phyloP scores from a whole-genome alignment of 2,329 filamentous ascomycete genomes.

The Trematosphaeria pertusa region DNA sequence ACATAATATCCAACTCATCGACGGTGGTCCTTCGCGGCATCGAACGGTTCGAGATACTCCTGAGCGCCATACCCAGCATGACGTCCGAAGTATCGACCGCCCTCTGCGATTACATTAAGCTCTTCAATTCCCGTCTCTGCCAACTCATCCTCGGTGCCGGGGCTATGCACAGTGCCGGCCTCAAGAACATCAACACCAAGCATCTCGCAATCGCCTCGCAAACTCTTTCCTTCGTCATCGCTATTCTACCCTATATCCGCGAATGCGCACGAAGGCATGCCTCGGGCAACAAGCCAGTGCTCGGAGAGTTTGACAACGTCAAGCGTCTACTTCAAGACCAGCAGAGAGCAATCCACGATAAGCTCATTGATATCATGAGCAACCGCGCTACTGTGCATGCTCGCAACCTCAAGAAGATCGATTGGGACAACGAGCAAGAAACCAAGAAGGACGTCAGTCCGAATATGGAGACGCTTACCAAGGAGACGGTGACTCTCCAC shows the following conservation, averaged over 20 bases:
- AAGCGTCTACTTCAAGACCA: constrained; percentile 86
- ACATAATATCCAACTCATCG: constrained; percentile 84
- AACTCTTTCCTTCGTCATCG: constrained; percentile 84
- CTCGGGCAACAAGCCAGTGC: constrained; percentile 53
- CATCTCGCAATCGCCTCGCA: constrained; percentile 92
- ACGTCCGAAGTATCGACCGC: constrained; percentile 80
- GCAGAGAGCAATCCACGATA: constrained; percentile 88
- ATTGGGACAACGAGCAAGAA: constrained; percentile 69
- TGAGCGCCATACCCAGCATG: constrained; percentile 87
- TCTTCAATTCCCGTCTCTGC: constrained; percentile 96
- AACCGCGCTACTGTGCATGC: constrained; percentile 76
- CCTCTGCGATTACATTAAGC: constrained; percentile 83
- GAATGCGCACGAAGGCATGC: constrained; percentile 87
- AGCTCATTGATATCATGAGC: constrained; percentile 91
- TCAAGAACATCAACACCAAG: constrained; percentile 91
- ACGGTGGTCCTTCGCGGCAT: constrained; percentile 82
- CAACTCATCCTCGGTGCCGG: constrained; percentile 95
- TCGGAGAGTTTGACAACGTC: constrained; percentile 88
- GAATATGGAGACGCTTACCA: constrained; percentile 87
- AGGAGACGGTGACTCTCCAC: constrained; percentile 85
- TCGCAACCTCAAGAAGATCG: constrained; percentile 73
- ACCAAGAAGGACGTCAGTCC: constrained; percentile 59
- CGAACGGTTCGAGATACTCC: constrained; percentile 81
- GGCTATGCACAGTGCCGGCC: constrained; percentile 83
- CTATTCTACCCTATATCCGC: constrained; percentile 85